phyloP scores from a whole-genome alignment of 768 basidiomycete genomes.

The Suillus decipiens region DNA sequence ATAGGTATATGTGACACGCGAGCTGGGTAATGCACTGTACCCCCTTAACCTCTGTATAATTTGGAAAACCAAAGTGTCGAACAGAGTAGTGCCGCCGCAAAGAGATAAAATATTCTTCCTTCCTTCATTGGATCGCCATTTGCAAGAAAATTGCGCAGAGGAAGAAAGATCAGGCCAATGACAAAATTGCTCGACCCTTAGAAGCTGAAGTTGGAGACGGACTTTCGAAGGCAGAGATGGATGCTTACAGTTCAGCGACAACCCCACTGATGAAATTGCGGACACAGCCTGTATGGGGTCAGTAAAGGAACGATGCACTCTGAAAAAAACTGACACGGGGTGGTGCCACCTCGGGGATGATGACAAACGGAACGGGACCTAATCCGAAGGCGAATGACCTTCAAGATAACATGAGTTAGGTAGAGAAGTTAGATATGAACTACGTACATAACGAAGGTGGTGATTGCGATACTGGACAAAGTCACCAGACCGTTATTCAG shows the following conservation, averaged over 20 bases:
- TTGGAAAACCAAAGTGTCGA: conserved; percentile 25
- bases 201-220: conserved; percentile 7
- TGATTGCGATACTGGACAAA: conserved; percentile 71
- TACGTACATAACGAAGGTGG: conserved; percentile 76
- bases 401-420: conserved; percentile 9
- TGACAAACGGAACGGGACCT: conserved; percentile 91
- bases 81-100: conserved; percentile 55
- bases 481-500: conserved; percentile 60
- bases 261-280: conserved; percentile 70
- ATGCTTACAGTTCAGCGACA: conserved; percentile 69
- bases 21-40: background rate
- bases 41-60: conserved; percentile 26
- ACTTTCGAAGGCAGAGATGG: conserved; percentile 1
- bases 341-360: conserved; percentile 89
- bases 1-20: background rate
- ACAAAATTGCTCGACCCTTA: conserved; percentile 84
- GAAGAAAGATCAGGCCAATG: conserved; percentile 84
- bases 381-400: conserved; percentile 90
- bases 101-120: conserved; percentile 90
- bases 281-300: conserved; percentile 63
- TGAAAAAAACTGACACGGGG: conserved; percentile 53
- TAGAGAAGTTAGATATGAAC: background rate
- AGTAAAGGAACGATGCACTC: conserved; percentile 6
- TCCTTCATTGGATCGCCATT: conserved; percentile 60
- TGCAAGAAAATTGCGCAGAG: conserved; percentile 74